A percentile compares a stretch with the other conserved stretches of the same genome.
These are phyloP conservation scores for Spinacia oleracea DNA, from an alignment of 179 eudicot species.

Conservation along the genomic window DNA sequence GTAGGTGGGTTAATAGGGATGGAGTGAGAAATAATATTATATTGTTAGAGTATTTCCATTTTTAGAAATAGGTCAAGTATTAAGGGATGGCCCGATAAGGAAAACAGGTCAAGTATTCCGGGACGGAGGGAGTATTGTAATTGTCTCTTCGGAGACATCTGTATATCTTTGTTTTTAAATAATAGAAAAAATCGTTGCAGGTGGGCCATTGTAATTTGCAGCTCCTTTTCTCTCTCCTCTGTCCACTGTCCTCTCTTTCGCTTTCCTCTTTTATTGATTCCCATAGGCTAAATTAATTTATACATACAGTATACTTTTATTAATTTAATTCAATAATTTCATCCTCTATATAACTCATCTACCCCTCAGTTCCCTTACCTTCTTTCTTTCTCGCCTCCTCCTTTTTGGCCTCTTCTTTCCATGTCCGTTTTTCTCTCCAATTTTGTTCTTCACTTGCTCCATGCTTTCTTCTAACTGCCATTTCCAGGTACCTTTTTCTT, in stretches of 20 bases:
- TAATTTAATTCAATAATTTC: background rate
- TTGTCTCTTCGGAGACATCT: too few species aligned
- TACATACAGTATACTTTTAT: background rate
- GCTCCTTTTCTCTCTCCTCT: background rate
- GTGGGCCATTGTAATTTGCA: background rate
- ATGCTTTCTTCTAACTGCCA: background rate
- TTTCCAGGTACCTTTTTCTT: background rate
- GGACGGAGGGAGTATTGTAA: too few species aligned
- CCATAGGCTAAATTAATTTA: conserved; percentile 1
- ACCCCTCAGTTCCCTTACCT: conserved; percentile 6
- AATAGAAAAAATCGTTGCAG: background rate
- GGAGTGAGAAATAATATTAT: too few species aligned
- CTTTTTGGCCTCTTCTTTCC: conserved; percentile 15
- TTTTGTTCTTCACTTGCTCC: background rate
- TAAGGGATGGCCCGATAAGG: too few species aligned
- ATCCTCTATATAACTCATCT: conserved; percentile 21
- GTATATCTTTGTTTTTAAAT: too few species aligned
- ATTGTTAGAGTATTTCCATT: too few species aligned
- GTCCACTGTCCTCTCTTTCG: too few species aligned
- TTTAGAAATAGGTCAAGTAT: too few species aligned
- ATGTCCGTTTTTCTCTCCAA: background rate
- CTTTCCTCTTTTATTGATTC: conserved; percentile 9
- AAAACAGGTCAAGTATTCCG: too few species aligned
- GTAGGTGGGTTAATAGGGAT: too few species aligned
- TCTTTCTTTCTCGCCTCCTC: conserved; percentile 26